Conservation (phyloP, 2,329 filamentous ascomycete species). For the Monosporascus sp. region DNA sequence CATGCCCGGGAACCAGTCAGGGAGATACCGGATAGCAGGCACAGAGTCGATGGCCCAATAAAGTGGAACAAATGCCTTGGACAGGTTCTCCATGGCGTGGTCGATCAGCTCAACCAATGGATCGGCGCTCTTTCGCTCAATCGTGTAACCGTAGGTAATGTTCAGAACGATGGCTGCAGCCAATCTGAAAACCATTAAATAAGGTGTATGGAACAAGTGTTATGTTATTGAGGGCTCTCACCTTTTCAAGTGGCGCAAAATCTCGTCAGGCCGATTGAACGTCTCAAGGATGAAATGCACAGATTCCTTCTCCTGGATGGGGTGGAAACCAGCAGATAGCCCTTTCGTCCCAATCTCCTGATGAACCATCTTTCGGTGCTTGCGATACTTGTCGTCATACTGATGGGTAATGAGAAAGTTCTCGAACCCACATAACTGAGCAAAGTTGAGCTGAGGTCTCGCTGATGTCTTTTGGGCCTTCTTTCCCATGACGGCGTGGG, state of each 20-base stretch:
- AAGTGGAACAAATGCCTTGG: conserved; percentile 20
- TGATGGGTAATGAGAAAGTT: not conserved
- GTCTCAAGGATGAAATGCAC: not conserved
- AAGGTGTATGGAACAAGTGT: conserved; percentile 15
- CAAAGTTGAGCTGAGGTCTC: not conserved
- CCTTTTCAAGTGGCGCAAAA: not conserved
- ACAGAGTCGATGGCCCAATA: not conserved
- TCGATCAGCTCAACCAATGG: conserved; percentile 16
- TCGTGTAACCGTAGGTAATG: conserved; percentile 24
- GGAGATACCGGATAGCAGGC: conserved; percentile 8
- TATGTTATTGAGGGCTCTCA: not conserved
- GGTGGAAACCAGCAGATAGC: conserved; percentile 22
- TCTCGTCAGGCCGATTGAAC: not conserved
- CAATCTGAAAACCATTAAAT: conserved; percentile 18
- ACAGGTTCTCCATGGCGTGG: conserved; percentile 16
- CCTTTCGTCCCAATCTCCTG: not conserved
- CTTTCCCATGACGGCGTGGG: too few species aligned
- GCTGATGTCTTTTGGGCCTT: not conserved
- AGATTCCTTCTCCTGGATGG: conserved; percentile 12
- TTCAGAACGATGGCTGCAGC: conserved; percentile 21
- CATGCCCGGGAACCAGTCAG: conserved; percentile 23
- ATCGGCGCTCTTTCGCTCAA: conserved; percentile 16
- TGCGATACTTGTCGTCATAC: not conserved
- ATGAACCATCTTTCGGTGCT: not conserved
- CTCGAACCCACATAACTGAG: not conserved